These are phyloP conservation scores for Fusarium sp. DNA, from an alignment of 2,329 filamentous ascomycete species.

Conservation along the genomic window DNA sequence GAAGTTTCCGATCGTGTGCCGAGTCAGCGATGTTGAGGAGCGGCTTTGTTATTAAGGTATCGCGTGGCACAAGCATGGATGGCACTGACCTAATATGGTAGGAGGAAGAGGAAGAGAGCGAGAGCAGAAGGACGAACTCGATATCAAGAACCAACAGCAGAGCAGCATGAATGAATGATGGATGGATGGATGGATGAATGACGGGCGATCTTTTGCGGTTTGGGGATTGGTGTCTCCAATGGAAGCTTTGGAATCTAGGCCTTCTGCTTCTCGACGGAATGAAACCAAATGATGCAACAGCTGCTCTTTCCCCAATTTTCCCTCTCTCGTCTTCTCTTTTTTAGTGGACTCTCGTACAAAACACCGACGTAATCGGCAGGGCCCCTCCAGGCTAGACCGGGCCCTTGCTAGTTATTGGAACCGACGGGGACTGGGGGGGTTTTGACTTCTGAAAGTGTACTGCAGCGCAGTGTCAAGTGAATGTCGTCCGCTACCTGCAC, in stretches of 20 bases:
- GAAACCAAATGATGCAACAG: slow-evolving; percentile 45
- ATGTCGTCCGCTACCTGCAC: not conserved
- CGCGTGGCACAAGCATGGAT: slow-evolving; percentile 42
- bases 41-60: slow-evolving; percentile 24
- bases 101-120: not conserved
- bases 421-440: not conserved
- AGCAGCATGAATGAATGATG: not conserved
- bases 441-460: not conserved
- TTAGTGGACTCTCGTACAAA: slow-evolving; percentile 33
- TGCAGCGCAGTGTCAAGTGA: slow-evolving; percentile 8
- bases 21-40: slow-evolving; percentile 8
- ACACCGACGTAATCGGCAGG: slow-evolving; percentile 42
- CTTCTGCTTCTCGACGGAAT: slow-evolving; percentile 31
- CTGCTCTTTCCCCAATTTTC: slow-evolving; percentile 26
- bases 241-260: slow-evolving; percentile 40
- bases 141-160: not conserved
- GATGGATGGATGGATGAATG: not conserved
- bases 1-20: slow-evolving; percentile 4
- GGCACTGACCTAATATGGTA: slow-evolving; percentile 38
- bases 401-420: slow-evolving; percentile 12
- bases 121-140: not conserved
- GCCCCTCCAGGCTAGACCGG: slow-evolving; percentile 20
- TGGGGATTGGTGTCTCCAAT: slow-evolving; percentile 32
- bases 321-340: slow-evolving; percentile 23
- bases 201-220: slow-evolving; percentile 32